These are phyloP conservation scores for Zygoascus biomembranicola DNA, from an alignment of 805 yeast genomes.

Conservation along the genomic window DNA sequence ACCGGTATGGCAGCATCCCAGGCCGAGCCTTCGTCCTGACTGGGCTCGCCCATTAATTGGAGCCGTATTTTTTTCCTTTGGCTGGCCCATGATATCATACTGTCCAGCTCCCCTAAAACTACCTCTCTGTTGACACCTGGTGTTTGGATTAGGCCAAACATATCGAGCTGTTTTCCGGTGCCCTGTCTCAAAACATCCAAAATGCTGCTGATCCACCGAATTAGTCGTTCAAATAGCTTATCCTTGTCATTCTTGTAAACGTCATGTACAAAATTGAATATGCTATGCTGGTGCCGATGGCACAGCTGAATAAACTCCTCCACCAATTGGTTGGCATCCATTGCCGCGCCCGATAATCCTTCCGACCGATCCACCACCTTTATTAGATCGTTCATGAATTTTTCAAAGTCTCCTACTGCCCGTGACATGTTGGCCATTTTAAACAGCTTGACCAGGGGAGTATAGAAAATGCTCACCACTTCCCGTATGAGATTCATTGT, in stretches of 20 bases:
- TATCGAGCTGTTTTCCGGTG: constrained; percentile 38
- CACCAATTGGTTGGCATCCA: constrained; percentile 56
- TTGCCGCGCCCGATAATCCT: constrained; percentile 40
- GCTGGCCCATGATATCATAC: constrained; percentile 31
- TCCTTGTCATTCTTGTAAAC: constrained; percentile 67
- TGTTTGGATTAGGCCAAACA: constrained; percentile 23
- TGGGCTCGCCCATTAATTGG: constrained; percentile 21
- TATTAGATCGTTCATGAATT: constrained; percentile 61
- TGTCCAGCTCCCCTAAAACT: constrained; percentile 33
- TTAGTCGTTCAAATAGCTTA: constrained; percentile 60
- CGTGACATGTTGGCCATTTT: constrained; percentile 57
- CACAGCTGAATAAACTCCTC: constrained; percentile 56
- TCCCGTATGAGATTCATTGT: constrained; percentile 68
- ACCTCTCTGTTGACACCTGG: constrained; percentile 9
- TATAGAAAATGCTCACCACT: constrained; percentile 61
- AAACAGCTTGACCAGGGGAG: constrained; percentile 63
- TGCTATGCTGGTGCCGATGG: constrained; percentile 60
- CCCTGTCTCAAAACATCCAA: constrained; percentile 57
- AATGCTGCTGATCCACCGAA: constrained; percentile 66
- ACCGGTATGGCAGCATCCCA: constrained; percentile 39
- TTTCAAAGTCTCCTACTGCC: constrained; percentile 55
- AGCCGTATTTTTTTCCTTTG: constrained; percentile 26
- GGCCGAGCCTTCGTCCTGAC: constrained; percentile 15
- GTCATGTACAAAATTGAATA: constrained; percentile 70
- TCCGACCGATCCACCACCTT: constrained; percentile 43